Evolutionary conservation across 169 alveolate genomes (phyloP), one percentile per base, ranked within the genome.

Genomic region (Plasmodium vinckei): DNA sequence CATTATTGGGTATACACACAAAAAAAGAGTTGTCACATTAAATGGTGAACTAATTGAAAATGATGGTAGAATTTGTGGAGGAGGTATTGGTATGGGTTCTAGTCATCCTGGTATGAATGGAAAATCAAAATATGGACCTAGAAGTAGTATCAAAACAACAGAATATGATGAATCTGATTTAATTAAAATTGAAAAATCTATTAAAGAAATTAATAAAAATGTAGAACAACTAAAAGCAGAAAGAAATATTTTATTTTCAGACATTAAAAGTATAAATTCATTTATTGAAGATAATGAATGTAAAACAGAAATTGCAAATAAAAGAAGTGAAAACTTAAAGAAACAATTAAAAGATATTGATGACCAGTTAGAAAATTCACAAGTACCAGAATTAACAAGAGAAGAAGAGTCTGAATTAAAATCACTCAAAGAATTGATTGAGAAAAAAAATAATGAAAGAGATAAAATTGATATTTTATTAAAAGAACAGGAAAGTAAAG

Each of bases 31-130:
- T 0, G 99, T 97, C 0, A 97, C 99, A 19, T 49, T 96, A 27
- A 93, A 95, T 61, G 99, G 99, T 1, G 98, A 97, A 84, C 69
- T 98, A 19, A 96, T 97, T 9, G 99, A 98, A 69, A 93, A 94
- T 12, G 96, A 97, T 23, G 99, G 99, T 21, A 95, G 98, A 2
- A 96, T 98, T 97, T 93, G 97, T 15, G 99, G 99, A 15, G 97
- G 97, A 7, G 97, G 97, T 1, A 1, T 92, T 1, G 59, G 60
- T 17, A 21, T 47, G 47, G 68, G 19, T 42, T 44, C 56, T 25
- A 75, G 60, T 15, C 56, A 10, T 39, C 12, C 33, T 60, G 25
- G 54, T n/a, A 87, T 17, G 9, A 68, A 72, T 27, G 15, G 33
- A 33, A 63, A 57, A 10, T 46, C 44, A 39, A 75, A 68, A 6